Evolutionary conservation across 2,329 filamentous ascomycete species (phyloP), one percentile per base, ranked within the genome.

Genomic region (Plectosphaerella plurivora): DNA sequence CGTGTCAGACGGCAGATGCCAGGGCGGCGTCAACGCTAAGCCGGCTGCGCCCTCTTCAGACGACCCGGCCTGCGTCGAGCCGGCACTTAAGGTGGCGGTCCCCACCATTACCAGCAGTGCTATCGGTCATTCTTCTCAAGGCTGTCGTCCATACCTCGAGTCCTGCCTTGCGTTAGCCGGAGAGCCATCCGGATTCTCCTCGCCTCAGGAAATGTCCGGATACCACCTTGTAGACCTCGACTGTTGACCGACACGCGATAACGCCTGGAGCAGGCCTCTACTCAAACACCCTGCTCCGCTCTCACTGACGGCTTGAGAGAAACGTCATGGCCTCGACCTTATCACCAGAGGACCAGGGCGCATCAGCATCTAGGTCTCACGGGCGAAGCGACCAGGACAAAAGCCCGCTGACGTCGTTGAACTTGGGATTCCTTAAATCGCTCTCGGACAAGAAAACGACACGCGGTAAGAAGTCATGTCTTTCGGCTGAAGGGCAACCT

Each of bases 361-460:
- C 55, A 42, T 46, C 52, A 54, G 45, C 65, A 46, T 63, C 60
- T 57, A 63, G 25, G 61, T 36, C 59, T 16, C 49, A 47, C 33
- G 63, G 57, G 24, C 50, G 51, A n/a, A 49, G 46, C 24, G 55
- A 57, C 15, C 64, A 68, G 46, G 74, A 74, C 46, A 71, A 66
- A 52, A 61, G 69, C 44, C 70, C 73, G 1, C 60, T 72, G 45
- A 71, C 72, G 15, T 67, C 73, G 2, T 63, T 84, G 55, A 83
- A 81, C 55, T 69, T 85, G 51, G 74, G 74, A 16, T 86, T 89
- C 55, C 79, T 88, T 68, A 91, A 85, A 68, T 83, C 72, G 59
- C 75, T 87, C 55, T 79, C 74, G 49, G 87, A 90, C 52, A 94
- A 91, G 73, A 90, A 86, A 65, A 82, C 81, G 12, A 91, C 87